These are phyloP conservation scores for Apiospora aurea DNA, from an alignment of 2,329 filamentous ascomycete species.

Conservation along the genomic window DNA sequence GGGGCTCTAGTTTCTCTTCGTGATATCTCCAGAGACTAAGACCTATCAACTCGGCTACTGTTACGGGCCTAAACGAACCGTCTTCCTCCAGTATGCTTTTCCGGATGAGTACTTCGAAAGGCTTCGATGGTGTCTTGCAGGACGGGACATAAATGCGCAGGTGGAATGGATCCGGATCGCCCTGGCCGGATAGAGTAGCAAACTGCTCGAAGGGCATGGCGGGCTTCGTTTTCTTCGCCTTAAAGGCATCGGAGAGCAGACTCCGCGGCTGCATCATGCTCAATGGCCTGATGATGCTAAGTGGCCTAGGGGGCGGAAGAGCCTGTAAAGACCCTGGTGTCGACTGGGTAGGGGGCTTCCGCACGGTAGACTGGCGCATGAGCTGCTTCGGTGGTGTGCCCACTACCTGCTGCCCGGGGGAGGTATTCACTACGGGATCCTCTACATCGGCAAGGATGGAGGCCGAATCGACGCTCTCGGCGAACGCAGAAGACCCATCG, in stretches of 20 bases:
- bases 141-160: slow-evolving; percentile 81
- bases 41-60: slow-evolving; percentile 82
- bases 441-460: slow-evolving; percentile 73
- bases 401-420: slow-evolving; percentile 64
- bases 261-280: slow-evolving; percentile 76
- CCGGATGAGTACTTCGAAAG: slow-evolving; percentile 75
- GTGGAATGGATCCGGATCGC: slow-evolving; percentile 76
- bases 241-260: slow-evolving; percentile 74
- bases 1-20: slow-evolving; percentile 76
- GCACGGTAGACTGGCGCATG: slow-evolving; percentile 67
- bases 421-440: slow-evolving; percentile 61
- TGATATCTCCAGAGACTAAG: slow-evolving; percentile 80
- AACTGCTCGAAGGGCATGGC: slow-evolving; percentile 79
- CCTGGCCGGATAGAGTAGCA: slow-evolving; percentile 78
- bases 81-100: slow-evolving; percentile 74
- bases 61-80: slow-evolving; percentile 66
- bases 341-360: slow-evolving; percentile 64
- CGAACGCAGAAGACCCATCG: slow-evolving; percentile 70
- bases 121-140: slow-evolving; percentile 67
- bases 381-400: slow-evolving; percentile 70
- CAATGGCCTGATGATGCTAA: slow-evolving; percentile 67
- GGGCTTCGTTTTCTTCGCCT: slow-evolving; percentile 73
- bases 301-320: slow-evolving; percentile 74
- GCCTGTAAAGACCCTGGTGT: slow-evolving; percentile 66
- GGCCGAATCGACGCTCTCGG: slow-evolving; percentile 72